These are phyloP conservation scores for Didymella arachidicola DNA, from an alignment of 2,329 filamentous ascomycete genomes.

Conservation along the genomic window DNA sequence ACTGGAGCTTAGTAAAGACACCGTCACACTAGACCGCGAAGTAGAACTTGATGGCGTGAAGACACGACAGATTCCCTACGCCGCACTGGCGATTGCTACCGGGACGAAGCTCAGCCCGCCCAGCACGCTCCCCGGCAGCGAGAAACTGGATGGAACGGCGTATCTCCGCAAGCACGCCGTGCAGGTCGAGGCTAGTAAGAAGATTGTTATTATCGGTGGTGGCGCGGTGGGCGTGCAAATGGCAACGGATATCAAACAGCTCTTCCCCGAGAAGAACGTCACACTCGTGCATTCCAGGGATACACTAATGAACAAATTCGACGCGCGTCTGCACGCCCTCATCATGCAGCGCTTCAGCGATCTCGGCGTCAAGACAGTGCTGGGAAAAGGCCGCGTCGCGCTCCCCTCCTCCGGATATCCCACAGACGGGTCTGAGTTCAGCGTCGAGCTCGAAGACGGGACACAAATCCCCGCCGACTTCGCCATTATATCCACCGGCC, in stretches of 20 bases:
- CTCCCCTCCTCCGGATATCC: background rate
- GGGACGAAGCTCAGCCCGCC: conserved; percentile 53
- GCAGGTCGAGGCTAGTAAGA: conserved; percentile 59
- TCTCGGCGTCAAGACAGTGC: conserved; percentile 60
- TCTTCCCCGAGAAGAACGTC: conserved; percentile 65
- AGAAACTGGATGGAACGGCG: conserved; percentile 33
- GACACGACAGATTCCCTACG: conserved; percentile 56
- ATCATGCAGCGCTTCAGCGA: conserved; percentile 57
- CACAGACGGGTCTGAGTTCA: conserved; percentile 7
- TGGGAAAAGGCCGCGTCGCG: conserved; percentile 1
- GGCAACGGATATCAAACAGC: conserved; percentile 65
- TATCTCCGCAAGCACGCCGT: conserved; percentile 54
- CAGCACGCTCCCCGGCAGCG: conserved; percentile 13
- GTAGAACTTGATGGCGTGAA: conserved; percentile 45
- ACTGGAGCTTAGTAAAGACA: conserved; percentile 46
- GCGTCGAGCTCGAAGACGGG: conserved; percentile 6
- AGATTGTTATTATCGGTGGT: conserved; percentile 59
- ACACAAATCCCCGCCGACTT: conserved; percentile 9
- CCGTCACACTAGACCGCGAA: conserved; percentile 51
- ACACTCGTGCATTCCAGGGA: conserved; percentile 65
- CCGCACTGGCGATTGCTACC: conserved; percentile 66
- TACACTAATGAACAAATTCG: conserved; percentile 61
- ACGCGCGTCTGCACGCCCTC: conserved; percentile 45
- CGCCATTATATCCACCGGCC: conserved; percentile 66
- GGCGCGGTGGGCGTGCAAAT: conserved; percentile 70